Percentiles rank a stretch among this genome's conserved stretches.
Conservation (phyloP, 306 rosid genomes). For the Corylus heterophylla region DNA sequence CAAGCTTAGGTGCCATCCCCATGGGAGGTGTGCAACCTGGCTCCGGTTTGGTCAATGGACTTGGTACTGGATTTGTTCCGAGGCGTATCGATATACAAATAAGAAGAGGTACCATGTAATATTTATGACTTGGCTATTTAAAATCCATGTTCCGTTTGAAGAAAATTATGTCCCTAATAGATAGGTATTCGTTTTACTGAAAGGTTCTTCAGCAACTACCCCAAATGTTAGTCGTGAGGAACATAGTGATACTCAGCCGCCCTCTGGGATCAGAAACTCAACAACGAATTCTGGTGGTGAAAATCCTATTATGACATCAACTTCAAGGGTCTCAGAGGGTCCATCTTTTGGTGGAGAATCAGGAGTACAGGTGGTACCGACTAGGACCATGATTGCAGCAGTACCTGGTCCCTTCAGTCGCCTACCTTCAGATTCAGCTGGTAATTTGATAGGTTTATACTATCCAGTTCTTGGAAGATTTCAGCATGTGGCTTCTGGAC, state of each 20-base stretch:
- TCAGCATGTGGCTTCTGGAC: slow-evolving; percentile 64
- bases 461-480: slow-evolving; percentile 85
- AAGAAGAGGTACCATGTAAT: slow-evolving; percentile 63
- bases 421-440: slow-evolving; percentile 65
- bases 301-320: slow-evolving; percentile 54
- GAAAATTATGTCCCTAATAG: slow-evolving; percentile 14
- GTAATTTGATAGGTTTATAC: slow-evolving; percentile 76
- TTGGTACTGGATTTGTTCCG: slow-evolving; percentile 67
- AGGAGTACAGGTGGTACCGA: slow-evolving; percentile 77
- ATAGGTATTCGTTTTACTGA: slow-evolving; percentile 24
- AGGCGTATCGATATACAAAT: slow-evolving; percentile 97
- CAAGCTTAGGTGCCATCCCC: slow-evolving; percentile 74
- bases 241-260: slow-evolving; percentile 48
- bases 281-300: slow-evolving; percentile 41
- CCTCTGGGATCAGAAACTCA: slow-evolving; percentile 61
- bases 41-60: slow-evolving; percentile 65
- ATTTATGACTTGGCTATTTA: slow-evolving; percentile 13
- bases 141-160: slow-evolving; percentile 8
- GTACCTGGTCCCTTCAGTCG: slow-evolving; percentile 68
- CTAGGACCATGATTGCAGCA: slow-evolving; percentile 86
- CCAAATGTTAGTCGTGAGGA: slow-evolving; percentile 62
- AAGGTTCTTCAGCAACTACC: slow-evolving; percentile 66
- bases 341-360: slow-evolving; percentile 57
- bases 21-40: slow-evolving; percentile 69
- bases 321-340: slow-evolving; percentile 53